A percentile compares a stretch with the other conserved stretches of the same genome.
Evolutionary conservation across 1,139 yeast genomes (phyloP).

Genomic region (Hanseniaspora uvarum): DNA sequence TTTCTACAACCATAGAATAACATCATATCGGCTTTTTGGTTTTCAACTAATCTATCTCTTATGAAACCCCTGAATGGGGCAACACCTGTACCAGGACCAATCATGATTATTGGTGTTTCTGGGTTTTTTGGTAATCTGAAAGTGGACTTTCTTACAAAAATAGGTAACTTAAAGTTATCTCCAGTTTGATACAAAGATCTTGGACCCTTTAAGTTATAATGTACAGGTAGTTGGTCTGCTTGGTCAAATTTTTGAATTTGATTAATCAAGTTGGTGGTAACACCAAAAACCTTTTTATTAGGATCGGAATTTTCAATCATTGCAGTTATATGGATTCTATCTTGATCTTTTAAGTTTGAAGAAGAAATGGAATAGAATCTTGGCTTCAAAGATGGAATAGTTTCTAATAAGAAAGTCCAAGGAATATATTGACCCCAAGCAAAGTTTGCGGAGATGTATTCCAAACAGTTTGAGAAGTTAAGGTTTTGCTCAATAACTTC

Average conservation of each 20-base stretch:
- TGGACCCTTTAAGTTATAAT: slow-evolving; percentile 74
- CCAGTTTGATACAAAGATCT: slow-evolving; percentile 46
- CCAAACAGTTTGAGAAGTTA: slow-evolving; percentile 70
- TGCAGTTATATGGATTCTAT: slow-evolving; percentile 72
- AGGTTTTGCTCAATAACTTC: slow-evolving; percentile 51
- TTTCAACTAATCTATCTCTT: slow-evolving; percentile 55
- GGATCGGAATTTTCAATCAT: slow-evolving; percentile 55
- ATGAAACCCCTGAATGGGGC: slow-evolving; percentile 95
- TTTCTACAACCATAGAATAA: slow-evolving; percentile 83
- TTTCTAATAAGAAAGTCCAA: slow-evolving; percentile 72
- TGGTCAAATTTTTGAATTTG: slow-evolving; percentile 40
- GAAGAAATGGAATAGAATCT: slow-evolving; percentile 96
- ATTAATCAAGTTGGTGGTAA: slow-evolving; percentile 77
- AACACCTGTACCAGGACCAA: slow-evolving; percentile 98
- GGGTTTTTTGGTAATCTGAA: slow-evolving; percentile 90
- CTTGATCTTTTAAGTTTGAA: slow-evolving; percentile 68
- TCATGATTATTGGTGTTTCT: slow-evolving; percentile 71
- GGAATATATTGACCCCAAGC: slow-evolving; percentile 65
- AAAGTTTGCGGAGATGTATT: slow-evolving; percentile 47
- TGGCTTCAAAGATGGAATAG: slow-evolving; percentile 73
- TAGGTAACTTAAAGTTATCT: slow-evolving; percentile 49
- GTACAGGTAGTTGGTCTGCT: slow-evolving; percentile 38
- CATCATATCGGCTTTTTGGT: slow-evolving; percentile 59
- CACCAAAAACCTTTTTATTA: slow-evolving; percentile 44
- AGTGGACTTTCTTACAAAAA: slow-evolving; percentile 88